A percentile compares a stretch with the other conserved stretches of the same genome.
These are phyloP conservation scores for Pseudocercospora musae DNA, from an alignment of 2,329 filamentous ascomycete genomes.

Conservation along the genomic window DNA sequence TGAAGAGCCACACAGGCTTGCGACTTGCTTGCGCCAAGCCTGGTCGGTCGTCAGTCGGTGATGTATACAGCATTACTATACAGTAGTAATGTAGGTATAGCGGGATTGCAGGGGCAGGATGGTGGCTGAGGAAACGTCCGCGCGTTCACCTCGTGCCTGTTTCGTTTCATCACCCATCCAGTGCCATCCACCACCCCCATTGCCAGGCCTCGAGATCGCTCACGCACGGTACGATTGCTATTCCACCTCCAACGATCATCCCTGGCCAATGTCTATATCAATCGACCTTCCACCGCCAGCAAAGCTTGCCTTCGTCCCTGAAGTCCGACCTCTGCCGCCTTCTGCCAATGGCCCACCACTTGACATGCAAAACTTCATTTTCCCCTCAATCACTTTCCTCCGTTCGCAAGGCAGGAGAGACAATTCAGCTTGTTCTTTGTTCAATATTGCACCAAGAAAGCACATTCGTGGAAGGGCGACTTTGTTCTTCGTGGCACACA, in stretches of 20 bases:
- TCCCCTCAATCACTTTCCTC: too few relatives aligned
- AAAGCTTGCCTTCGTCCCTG: neutral
- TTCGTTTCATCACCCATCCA: too few relatives aligned
- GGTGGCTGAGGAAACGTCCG: neutral
- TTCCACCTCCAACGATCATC: neutral
- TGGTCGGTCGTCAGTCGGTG: neutral
- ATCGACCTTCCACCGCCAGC: neutral
- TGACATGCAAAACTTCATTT: too few relatives aligned
- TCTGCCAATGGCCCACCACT: too few relatives aligned
- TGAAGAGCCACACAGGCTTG: neutral
- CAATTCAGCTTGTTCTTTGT: neutral
- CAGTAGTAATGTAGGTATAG: neutral
- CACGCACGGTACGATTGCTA: too few relatives aligned
- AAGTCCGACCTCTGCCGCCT: too few relatives aligned
- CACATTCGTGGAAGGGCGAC: neutral
- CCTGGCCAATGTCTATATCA: neutral
- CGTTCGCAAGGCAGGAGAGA: neutral
- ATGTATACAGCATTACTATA: neutral
- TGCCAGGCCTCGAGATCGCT: too few relatives aligned
- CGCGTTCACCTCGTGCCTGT: too few relatives aligned
- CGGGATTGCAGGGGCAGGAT: neutral
- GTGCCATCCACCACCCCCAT: too few relatives aligned
- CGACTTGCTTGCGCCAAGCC: conserved; percentile 3
- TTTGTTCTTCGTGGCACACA: neutral
- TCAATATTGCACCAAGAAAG: neutral